Percentiles rank a stretch among this genome's conserved stretches.
These are phyloP conservation scores for Diaporthe citri DNA, from an alignment of 2,329 filamentous ascomycete genomes.

Conservation along the genomic window DNA sequence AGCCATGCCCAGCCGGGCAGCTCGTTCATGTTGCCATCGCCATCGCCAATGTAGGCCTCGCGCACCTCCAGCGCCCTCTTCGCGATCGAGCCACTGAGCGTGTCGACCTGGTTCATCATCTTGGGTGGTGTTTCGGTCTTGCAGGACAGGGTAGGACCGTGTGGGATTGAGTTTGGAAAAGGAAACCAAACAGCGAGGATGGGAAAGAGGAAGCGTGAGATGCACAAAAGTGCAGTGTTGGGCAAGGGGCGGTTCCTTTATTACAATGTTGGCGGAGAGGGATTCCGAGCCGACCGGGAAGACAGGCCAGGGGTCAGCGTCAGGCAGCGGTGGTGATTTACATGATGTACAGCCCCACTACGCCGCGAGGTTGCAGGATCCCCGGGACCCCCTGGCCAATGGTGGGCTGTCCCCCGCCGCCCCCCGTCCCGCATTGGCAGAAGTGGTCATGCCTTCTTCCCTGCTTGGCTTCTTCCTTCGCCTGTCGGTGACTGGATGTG, in stretches of 20 bases:
- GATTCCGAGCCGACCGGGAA: slow-evolving; percentile 27
- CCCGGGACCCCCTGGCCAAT: slow-evolving; percentile 14
- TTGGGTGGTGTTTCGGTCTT: slow-evolving; percentile 4
- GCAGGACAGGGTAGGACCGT: neutral
- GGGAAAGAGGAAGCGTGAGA: slow-evolving; percentile 7
- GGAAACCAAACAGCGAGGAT: neutral
- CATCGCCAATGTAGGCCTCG: slow-evolving; percentile 19
- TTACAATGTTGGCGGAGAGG: slow-evolving; percentile 12
- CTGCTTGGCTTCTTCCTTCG: slow-evolving; percentile 24
- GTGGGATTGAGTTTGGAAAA: neutral
- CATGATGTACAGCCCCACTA: slow-evolving; percentile 25
- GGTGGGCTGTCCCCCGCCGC: neutral
- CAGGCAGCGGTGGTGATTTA: slow-evolving; percentile 30
- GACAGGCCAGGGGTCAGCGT: neutral
- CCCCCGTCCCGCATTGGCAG: neutral
- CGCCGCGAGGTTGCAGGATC: slow-evolving; percentile 23
- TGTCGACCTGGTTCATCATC: slow-evolving; percentile 30
- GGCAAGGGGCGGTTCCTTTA: slow-evolving; percentile 24
- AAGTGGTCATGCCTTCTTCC: neutral
- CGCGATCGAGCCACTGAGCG: slow-evolving; percentile 34
- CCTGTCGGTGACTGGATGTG: slow-evolving; percentile 12
- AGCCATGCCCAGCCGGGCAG: slow-evolving; percentile 56
- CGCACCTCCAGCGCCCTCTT: slow-evolving; percentile 35
- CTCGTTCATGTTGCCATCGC: slow-evolving; percentile 41
- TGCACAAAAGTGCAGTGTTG: neutral